Percentiles rank a stretch among this genome's conserved stretches.
Conservation (phyloP, 2,329 filamentous ascomycete genomes). For the Sporothrix humicola region DNA sequence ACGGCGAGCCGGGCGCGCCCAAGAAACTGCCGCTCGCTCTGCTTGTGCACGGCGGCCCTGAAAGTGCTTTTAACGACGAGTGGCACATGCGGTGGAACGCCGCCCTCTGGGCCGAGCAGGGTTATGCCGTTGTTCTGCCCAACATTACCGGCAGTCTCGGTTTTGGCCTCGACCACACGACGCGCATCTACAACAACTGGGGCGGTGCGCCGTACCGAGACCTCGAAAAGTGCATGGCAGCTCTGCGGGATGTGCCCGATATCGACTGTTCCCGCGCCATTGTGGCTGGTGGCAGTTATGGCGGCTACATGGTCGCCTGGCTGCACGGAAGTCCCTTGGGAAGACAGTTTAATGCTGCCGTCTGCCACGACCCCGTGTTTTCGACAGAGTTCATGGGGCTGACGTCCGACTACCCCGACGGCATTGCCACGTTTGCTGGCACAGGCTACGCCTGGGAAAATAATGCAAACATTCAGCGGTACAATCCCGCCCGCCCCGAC, state of each 20-base stretch:
- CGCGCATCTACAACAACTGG: conserved; percentile 56
- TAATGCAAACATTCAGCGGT: conserved; percentile 54
- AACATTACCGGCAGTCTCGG: conserved; percentile 64
- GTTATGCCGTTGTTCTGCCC: conserved; percentile 64
- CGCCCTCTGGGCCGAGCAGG: conserved; percentile 64
- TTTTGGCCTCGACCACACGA: conserved; percentile 54
- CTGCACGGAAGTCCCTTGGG: conserved; percentile 55
- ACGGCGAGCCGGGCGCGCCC: conserved; percentile 41
- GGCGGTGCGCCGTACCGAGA: conserved; percentile 62
- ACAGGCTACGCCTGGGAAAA: conserved; percentile 53
- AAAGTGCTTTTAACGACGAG: conserved; percentile 56
- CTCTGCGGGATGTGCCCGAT: conserved; percentile 58
- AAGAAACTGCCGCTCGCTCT: conserved; percentile 49
- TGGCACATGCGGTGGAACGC: conserved; percentile 54
- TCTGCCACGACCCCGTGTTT: conserved; percentile 59
- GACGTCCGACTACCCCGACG: conserved; percentile 32
- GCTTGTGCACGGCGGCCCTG: conserved; percentile 50
- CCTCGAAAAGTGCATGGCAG: conserved; percentile 58
- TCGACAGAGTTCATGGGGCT: conserved; percentile 42
- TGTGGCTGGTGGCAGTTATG: conserved; percentile 59
- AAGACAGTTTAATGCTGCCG: conserved; percentile 57
- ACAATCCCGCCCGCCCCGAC: conserved; percentile 55
- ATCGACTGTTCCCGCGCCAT: conserved; percentile 60
- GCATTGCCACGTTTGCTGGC: conserved; percentile 50
- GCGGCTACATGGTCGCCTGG: conserved; percentile 67